Evolutionary conservation across 2,329 filamentous ascomycete genomes (phyloP), one percentile per base, ranked within the genome.

Genomic region (Nigrograna mackinnonii): DNA sequence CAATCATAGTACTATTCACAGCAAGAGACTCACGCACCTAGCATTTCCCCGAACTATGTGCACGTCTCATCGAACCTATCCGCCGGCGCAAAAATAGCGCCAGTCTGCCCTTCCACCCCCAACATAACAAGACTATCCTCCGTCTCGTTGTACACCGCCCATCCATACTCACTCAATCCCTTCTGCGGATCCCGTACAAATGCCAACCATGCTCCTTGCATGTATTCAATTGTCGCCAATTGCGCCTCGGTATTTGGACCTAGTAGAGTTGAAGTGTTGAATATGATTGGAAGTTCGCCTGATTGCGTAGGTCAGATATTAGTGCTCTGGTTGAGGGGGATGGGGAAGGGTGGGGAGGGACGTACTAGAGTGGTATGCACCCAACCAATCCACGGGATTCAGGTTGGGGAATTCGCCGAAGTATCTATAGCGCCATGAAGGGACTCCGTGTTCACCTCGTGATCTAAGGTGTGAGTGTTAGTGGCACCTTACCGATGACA

Each of bases 11-110:
- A n/a, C n/a, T n/a, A n/a, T n/a, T n/a, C n/a, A n/a, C n/a, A n/a
- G n/a, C n/a, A n/a, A n/a, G n/a, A n/a, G n/a, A n/a, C n/a, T n/a
- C n/a, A n/a, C n/a, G n/a, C n/a, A n/a, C n/a, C n/a, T n/a, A n/a
- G n/a, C n/a, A n/a, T n/a, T n/a, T n/a, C n/a, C n/a, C n/a, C n/a
- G n/a, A n/a, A n/a, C 24, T 28, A 28, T 28, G 24, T 28, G 14
- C 24, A 28, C 24, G 24, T 28, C 31, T 34, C 49, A 49, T 60
- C 55, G 38, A 50, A 60, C 17, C 46, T 44, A 44, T 55, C 43
- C 2, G 57, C 57, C 3, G 46, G 54, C 9, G 58, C 64, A 51
- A 67, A 65, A 3, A 70, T 54, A 38, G 52, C 60, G 17, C 59
- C 49, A 2, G 52, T 64, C 33, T 66, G 47, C 6, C 50, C 50